These are phyloP conservation scores for Ceratocystis ficicola DNA, from an alignment of 2,329 filamentous ascomycete species.

Conservation along the genomic window DNA sequence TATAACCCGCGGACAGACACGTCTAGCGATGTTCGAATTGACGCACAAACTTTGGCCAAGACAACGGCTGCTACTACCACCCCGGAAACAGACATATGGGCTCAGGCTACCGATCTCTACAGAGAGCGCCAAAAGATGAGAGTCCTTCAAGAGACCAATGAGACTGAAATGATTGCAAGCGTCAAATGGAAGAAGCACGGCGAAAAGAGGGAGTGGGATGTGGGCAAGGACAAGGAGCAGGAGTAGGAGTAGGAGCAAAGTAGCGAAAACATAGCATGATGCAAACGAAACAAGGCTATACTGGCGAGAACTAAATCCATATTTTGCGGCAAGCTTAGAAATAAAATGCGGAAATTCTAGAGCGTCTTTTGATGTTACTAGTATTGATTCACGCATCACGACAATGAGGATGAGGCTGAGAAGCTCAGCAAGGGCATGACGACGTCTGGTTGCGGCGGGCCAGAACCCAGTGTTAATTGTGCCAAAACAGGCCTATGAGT, in stretches of 20 bases:
- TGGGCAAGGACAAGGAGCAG: conserved; percentile 35
- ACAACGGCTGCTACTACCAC: background rate
- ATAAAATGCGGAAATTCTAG: background rate
- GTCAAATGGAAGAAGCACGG: conserved; percentile 62
- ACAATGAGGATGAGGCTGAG: background rate
- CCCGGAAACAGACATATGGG: conserved; percentile 51
- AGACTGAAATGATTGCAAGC: conserved; percentile 40
- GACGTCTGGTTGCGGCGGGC: background rate
- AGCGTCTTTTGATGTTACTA: background rate
- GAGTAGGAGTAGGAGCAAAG: background rate
- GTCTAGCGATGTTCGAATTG: background rate
- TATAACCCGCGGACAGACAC: conserved; percentile 47
- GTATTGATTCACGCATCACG: background rate
- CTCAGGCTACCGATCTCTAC: conserved; percentile 63
- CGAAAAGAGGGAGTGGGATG: conserved; percentile 51
- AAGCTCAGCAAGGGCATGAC: background rate
- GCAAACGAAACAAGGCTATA: background rate
- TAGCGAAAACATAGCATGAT: background rate
- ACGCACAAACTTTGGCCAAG: background rate
- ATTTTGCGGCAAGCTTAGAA: background rate
- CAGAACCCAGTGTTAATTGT: background rate
- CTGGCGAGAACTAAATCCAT: background rate
- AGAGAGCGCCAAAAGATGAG: conserved; percentile 56
- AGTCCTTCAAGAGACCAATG: conserved; percentile 38
- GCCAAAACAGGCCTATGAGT: background rate